Conservation (phyloP, 1,284 basidiomycete genomes). For the Ganoderma multipileum region DNA sequence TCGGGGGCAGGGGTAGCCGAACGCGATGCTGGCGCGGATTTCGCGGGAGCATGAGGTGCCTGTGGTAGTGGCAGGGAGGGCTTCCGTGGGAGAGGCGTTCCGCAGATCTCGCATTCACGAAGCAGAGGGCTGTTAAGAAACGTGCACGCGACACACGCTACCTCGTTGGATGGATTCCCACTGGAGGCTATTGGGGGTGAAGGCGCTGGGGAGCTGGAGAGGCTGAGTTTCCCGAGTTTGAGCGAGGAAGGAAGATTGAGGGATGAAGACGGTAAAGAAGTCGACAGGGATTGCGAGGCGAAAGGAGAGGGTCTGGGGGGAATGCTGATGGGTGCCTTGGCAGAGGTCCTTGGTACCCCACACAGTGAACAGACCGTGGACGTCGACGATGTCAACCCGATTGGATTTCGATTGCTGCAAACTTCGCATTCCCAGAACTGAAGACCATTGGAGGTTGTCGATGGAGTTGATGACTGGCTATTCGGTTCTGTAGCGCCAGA, state of each 20-base stretch:
- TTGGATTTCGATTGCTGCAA: constrained; percentile 83
- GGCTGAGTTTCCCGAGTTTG: constrained; percentile 28
- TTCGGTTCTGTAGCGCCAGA: neutral
- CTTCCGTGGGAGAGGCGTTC: constrained; percentile 60
- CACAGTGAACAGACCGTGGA: constrained; percentile 75
- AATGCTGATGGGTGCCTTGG: constrained; percentile 32
- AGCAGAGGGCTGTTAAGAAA: constrained; percentile 90
- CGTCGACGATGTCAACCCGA: constrained; percentile 67
- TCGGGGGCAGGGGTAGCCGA: constrained; percentile 53
- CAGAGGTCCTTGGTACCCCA: constrained; percentile 66
- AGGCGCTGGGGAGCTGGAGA: constrained; percentile 37
- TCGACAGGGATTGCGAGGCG: constrained; percentile 40
- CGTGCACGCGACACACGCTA: constrained; percentile 88
- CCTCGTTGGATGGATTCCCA: constrained; percentile 31
- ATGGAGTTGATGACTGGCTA: constrained; percentile 24
- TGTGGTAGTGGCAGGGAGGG: constrained; percentile 36
- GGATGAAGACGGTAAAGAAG: constrained; percentile 46
- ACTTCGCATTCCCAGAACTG: constrained; percentile 87
- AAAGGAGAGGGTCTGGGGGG: constrained; percentile 34
- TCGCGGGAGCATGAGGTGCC: constrained; percentile 43
- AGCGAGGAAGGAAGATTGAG: constrained; percentile 38
- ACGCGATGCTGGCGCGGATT: constrained; percentile 67
- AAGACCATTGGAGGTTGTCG: constrained; percentile 35
- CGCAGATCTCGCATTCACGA: constrained; percentile 87
- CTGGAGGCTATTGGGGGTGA: constrained; percentile 24